A percentile compares a stretch with the other conserved stretches of the same genome.
Evolutionary conservation across 306 rosid species (phyloP).

Genomic region (Fragaria vesca): DNA sequence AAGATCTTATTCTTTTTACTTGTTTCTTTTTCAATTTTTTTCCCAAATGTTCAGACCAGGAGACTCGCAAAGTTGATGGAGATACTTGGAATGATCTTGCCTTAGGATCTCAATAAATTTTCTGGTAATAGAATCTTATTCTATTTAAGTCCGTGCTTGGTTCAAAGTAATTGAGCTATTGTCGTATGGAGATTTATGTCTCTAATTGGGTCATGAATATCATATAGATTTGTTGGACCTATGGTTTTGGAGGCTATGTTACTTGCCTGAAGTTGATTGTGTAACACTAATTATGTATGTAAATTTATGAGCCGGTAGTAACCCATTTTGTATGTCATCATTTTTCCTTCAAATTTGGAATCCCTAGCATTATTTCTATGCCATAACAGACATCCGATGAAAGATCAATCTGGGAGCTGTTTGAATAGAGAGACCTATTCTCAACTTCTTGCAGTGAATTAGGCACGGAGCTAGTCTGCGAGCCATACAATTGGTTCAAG

Average conservation of each 20-base stretch:
- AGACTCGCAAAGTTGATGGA: constrained; percentile 41
- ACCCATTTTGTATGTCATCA: not conserved
- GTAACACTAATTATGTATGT: not conserved
- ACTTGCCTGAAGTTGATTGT: not conserved
- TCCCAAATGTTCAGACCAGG: constrained; percentile 37
- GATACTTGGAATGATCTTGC: constrained; percentile 59
- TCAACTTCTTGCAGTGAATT: not conserved
- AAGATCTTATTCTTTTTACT: not conserved
- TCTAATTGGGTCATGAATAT: not conserved
- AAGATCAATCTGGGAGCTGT: no score
- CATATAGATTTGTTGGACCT: not conserved
- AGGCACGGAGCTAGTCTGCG: not conserved
- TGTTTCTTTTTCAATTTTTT: not conserved
- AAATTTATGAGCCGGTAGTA: not conserved
- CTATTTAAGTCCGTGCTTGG: not conserved
- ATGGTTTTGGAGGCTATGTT: not conserved
- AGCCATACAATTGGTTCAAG: not conserved
- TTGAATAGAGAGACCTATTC: not conserved
- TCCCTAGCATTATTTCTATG: not conserved
- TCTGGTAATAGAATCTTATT: not conserved
- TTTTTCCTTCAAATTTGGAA: not conserved
- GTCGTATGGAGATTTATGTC: not conserved
- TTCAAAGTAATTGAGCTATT: not conserved
- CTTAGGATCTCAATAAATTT: constrained; percentile 29
- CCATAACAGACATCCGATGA: not conserved